Evolutionary conservation across 495 filamentous ascomycete species (phyloP), one percentile per base, ranked within the genome.

Genomic region (Xylaria intraflava): DNA sequence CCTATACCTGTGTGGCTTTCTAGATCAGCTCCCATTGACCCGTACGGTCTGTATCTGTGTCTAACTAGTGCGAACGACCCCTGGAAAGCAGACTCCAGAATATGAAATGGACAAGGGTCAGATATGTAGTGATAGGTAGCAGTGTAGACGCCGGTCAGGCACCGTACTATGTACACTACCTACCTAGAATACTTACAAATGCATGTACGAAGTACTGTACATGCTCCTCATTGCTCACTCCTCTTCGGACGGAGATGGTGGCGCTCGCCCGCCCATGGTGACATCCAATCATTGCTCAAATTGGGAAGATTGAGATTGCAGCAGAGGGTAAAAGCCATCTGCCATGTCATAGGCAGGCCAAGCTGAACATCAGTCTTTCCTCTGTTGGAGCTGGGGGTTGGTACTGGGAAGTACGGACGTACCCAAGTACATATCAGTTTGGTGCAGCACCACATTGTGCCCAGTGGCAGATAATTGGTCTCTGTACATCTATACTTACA

Each of bases 61-160:
- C 35, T 3, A 19, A 17, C 49, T 51, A 51, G 49, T 40, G 49
- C 49, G 39, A 23, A 36, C 41, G 50, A 38, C 41, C 51, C 51
- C 51, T 53, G 33, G 23, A 43, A 42, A 17, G 42, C n/a, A n/a
- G n/a, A n/a, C n/a, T n/a, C n/a, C n/a, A n/a, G n/a, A n/a, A n/a
- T n/a, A n/a, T n/a, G n/a, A n/a, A n/a, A n/a, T 38, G 14, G 35
- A 38, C 35, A 16, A 38, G 35, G 35, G 35, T 38, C 35, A 38
- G 27, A 29, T 29, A 29, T 9, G 27, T 29, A 29, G 27, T 29
- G 27, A 9, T 9, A 29, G 27, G 27, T 29, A 29, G 12, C 12
- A 35, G 31, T 35, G 31, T 35, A 38, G 35, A 38, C 5, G 35
- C n/a, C 17, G n/a, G n/a, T 38, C 35, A 38, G 35, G 35, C 35